Base-by-base conservation (phyloP, 2,329 filamentous ascomycete genomes). In the Trichoderma cornu-damae region DNA sequence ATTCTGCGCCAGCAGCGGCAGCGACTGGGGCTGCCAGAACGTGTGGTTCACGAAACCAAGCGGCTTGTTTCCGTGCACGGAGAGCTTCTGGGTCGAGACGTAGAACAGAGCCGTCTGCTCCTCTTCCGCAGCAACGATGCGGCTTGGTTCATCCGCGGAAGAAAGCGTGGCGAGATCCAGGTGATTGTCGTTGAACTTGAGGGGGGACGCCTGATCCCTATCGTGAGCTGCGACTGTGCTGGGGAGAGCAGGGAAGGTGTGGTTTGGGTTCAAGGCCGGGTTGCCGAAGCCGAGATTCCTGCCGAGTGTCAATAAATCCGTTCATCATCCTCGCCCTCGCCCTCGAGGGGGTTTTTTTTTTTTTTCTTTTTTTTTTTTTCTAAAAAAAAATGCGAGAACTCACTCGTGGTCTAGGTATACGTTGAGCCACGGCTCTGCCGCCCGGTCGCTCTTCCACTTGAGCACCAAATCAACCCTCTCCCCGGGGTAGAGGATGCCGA, bases 1-100 rank as follows among this genome's bases (percentile, higher is more conserved):
- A 26, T 59, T 55, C 16, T 61, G 52, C 1, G 65, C 60, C 3
- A 67, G 52, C 1, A 67, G 55, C 3, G 65, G 63, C 3, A 42
- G 46, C 2, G 53, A 30, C 38, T 66, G 65, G 4, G 65, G 63
- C 32, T 61, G 37, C 66, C 66, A 68, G 0, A 57, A 55, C 0
- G 66, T 68, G 49, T 65, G 62, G 38, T 68, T 68, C 22, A 68
- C 53, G n/a, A 63, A 67, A 2, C 66, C 66, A 11, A 65, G 30
- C 1, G 66, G 66, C 20, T 50, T 59, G 47, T 68, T 66, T 5
- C 59, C 61, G 8, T 61, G 54, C 4, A 63, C 59, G 1, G 66
- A 55, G 1, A 66, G 60, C 16, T 61, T 63, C 44, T 66, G 62
- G 9, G 63, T 67, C 32, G 64, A 65, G 16, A 66, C 35, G 35